A percentile compares a stretch with the other conserved stretches of the same genome.
phyloP scores from a whole-genome alignment of 345 rosid genomes.

The Zanthoxylum bungeanum region DNA sequence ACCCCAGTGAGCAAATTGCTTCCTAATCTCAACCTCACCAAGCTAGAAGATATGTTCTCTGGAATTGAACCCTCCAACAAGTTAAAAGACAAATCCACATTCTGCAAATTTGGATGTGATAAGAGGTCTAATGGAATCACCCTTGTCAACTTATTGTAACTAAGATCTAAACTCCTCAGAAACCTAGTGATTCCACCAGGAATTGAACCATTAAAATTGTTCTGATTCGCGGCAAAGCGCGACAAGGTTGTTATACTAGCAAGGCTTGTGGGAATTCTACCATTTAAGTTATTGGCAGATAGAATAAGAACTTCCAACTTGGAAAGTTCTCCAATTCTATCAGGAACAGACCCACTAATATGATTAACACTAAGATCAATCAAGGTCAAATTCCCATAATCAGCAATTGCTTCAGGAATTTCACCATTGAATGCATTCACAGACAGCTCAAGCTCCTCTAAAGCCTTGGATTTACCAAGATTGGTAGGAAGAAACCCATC shows the following conservation, averaged over 20 bases:
- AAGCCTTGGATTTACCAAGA: slow-evolving; percentile 27
- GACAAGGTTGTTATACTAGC: slow-evolving; percentile 36
- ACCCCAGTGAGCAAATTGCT: slow-evolving; percentile 42
- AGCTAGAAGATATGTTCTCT: slow-evolving; percentile 27
- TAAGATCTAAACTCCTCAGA: slow-evolving; percentile 51
- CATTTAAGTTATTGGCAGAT: slow-evolving; percentile 44
- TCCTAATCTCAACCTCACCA: slow-evolving; percentile 73
- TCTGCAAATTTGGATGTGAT: slow-evolving; percentile 24
- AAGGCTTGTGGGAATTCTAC: slow-evolving; percentile 45
- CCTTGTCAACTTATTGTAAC: slow-evolving; percentile 49
- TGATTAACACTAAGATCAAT: slow-evolving; percentile 56
- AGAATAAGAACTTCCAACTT: slow-evolving; percentile 46
- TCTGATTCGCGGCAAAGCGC: slow-evolving; percentile 62
- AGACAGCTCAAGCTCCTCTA: slow-evolving; percentile 55
- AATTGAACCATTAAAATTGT: slow-evolving; percentile 42
- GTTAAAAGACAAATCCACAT: slow-evolving; percentile 62
- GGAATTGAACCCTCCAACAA: slow-evolving; percentile 47
- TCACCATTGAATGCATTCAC: slow-evolving; percentile 33
- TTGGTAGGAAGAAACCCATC: slow-evolving; percentile 42
- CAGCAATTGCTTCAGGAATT: slow-evolving; percentile 41
- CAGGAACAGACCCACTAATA: slow-evolving; percentile 48
- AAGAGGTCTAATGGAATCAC: slow-evolving; percentile 48
- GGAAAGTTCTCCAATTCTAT: slow-evolving; percentile 42
- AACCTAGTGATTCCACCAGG: slow-evolving; percentile 45
- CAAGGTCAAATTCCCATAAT: slow-evolving; percentile 30